A percentile compares a stretch with the other conserved stretches of the same genome.
phyloP scores from a whole-genome alignment of 176 grass and related monocot species.

The Thalia dealbata region DNA sequence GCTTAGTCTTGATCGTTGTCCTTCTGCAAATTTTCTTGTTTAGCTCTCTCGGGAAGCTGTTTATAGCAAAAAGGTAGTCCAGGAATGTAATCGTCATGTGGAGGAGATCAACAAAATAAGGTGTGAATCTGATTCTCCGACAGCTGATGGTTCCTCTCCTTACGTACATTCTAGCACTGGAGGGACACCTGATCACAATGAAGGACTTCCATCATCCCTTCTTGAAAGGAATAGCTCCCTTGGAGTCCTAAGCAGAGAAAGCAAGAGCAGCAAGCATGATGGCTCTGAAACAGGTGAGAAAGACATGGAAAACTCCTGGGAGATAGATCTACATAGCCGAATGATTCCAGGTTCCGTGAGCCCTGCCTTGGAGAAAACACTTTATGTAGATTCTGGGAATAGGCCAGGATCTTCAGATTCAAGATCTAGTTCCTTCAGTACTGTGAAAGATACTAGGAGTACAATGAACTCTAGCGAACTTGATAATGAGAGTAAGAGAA shows the following conservation, averaged over 20 bases:
- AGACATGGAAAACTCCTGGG: slow-evolving; percentile 31
- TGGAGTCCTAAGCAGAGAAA: slow-evolving; percentile 30
- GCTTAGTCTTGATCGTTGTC: neutral
- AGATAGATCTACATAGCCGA: slow-evolving; percentile 34
- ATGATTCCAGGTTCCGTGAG: slow-evolving; percentile 51
- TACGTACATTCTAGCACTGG: slow-evolving; percentile 38
- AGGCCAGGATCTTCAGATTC: slow-evolving; percentile 25
- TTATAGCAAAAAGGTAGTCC: slow-evolving; percentile 66
- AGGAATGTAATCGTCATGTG: slow-evolving; percentile 37
- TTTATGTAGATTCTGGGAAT: slow-evolving; percentile 38
- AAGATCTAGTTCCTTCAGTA: slow-evolving; percentile 20
- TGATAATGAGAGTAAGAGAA: slow-evolving; percentile 14
- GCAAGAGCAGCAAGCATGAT: slow-evolving; percentile 33
- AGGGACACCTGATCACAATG: slow-evolving; percentile 26
- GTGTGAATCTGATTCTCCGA: slow-evolving; percentile 58
- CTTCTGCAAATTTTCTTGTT: neutral
- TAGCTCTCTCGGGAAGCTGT: slow-evolving; percentile 88
- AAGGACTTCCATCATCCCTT: slow-evolving; percentile 24
- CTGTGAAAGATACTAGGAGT: slow-evolving; percentile 18
- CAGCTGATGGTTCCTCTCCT: slow-evolving; percentile 53
- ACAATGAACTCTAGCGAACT: slow-evolving; percentile 9
- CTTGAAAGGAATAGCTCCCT: slow-evolving; percentile 25
- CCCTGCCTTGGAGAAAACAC: slow-evolving; percentile 36
- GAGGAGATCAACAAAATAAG: slow-evolving; percentile 54
- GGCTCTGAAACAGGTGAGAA: slow-evolving; percentile 37